Evolutionary conservation across 768 basidiomycete genomes (phyloP), one percentile per base, ranked within the genome.

Genomic region (Auricularia cornea): DNA sequence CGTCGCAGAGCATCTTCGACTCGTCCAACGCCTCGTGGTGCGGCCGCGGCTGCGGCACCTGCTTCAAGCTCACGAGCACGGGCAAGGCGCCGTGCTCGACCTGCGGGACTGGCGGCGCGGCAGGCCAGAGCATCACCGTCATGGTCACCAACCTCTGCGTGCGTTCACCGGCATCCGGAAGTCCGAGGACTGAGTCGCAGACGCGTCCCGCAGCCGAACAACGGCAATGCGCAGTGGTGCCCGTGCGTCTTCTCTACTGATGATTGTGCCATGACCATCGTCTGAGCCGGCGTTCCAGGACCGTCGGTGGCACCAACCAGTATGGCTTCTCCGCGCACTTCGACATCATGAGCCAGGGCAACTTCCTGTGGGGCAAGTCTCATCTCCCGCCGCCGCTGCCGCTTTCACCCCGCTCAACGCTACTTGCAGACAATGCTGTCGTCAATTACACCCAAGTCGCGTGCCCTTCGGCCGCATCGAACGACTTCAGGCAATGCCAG

Each of bases 221-320:
- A 60, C 38, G 60, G 60, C 18, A 60, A 60, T 26, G 33, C 32
- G 40, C 60, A 60, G 26, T 60, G 60, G 60, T 60, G 60, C 35
- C 60, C 60, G 31, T 32, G 31, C 32, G 44, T 48, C 16, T 23
- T 14, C 5, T 48, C 44, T 20, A 14, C 20, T 8, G 44, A 1
- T 1, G 11, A 10, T 6, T 18, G 1, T 48, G 10, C 20, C 35
- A 10, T 14, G 35, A 48, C 20, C 20, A 23, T n/a, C n/a, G n/a
- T n/a, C 44, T 48, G 12, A 48, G 20, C 44, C 20, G 6, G 10
- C 16, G 6, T 48, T 6, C 5, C 23, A 48, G 44, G 44, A 48
- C 44, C 20, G 33, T 44, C 16, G 60, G 60, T 32, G 60, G 60
- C 60, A 29, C n/a, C 10, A 60, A 60, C 60, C 33, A 35, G 38